These are phyloP conservation scores for Populus pruinosa DNA, from an alignment of 345 rosid genomes.

Conservation along the genomic window DNA sequence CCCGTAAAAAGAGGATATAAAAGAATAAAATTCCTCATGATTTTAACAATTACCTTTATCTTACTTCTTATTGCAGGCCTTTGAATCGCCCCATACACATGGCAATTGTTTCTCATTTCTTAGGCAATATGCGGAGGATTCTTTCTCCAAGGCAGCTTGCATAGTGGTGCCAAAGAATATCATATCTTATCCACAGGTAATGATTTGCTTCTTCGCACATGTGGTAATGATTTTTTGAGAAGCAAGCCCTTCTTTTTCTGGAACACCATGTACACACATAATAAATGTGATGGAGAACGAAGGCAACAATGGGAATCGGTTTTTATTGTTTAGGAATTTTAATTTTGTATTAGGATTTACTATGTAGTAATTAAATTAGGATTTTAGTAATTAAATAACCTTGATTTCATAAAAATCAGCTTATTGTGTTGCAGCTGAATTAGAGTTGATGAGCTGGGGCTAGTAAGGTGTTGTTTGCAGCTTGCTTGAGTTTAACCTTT, in stretches of 20 bases:
- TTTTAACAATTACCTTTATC: slow-evolving; percentile 1
- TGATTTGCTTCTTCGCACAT: neutral
- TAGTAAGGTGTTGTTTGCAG: neutral
- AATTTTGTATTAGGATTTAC: too few relatives aligned
- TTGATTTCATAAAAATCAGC: neutral
- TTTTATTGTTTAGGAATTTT: too few relatives aligned
- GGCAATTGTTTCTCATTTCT: slow-evolving; percentile 77
- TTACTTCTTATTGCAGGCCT: slow-evolving; percentile 57
- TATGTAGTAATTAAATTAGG: neutral
- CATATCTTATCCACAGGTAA: slow-evolving; percentile 94
- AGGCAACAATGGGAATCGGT: too few relatives aligned
- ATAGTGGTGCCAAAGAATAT: slow-evolving; percentile 70
- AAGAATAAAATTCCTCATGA: neutral
- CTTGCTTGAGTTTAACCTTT: neutral
- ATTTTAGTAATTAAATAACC: neutral
- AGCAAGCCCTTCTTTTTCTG: neutral
- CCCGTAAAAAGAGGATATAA: neutral
- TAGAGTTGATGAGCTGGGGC: neutral
- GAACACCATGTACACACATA: neutral
- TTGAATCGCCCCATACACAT: slow-evolving; percentile 89
- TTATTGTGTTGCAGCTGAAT: neutral
- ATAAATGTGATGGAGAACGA: too few relatives aligned
- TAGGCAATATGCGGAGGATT: slow-evolving; percentile 82
- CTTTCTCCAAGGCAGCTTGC: slow-evolving; percentile 86
- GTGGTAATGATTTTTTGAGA: neutral